Evolutionary conservation across 495 filamentous ascomycete genomes (phyloP), one percentile per base, ranked within the genome.

Genomic region (Terfezia claveryi): DNA sequence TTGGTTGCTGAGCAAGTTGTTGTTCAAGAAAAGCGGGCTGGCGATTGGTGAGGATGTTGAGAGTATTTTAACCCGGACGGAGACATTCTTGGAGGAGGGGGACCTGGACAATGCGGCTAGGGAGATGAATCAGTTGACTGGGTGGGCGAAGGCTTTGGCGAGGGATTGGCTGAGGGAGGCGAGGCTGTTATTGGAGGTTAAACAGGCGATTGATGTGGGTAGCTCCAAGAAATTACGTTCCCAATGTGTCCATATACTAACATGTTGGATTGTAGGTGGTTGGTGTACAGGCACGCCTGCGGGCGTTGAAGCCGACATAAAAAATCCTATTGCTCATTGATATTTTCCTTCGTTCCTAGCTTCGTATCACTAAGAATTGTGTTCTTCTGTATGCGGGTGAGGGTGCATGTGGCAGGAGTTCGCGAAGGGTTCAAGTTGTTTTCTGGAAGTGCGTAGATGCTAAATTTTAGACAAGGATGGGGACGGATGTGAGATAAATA

Each of bases 111-210:
- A 74, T 51, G 91, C 91, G 41, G 87, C 89, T 8, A 75, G 92
- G 58, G 91, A 98, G 73, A 88, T 96, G 84, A 96, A 94, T 66
- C 76, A 76, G 17, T 72, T 98, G 52, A 73, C 77, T 55, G 91
- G 91, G 23, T 96, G 92, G 91, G 87, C 88, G 23, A 93, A 87
- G 72, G 89, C 82, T 51, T 69, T 98, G 65, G 87, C 83, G 65
- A 77, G 80, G 62, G 91, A 98, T 66, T 98, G 91, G 91, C 63
- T 98, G 61, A 77, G 72, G 44, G 91, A 98, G 74, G 80, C 83
- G 23, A 75, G 91, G 61, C 79, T 81, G 69, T 81, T 92, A 59
- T 71, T 96, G 69, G 91, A 98, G 69, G 92, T 96, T 44, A 79
- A 84, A 70, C 89, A 96, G 69, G 91, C 91, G 63, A 71, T 98